phyloP scores from a whole-genome alignment of 169 alveolate species.

The Cryptosporidium tyzzeri region DNA sequence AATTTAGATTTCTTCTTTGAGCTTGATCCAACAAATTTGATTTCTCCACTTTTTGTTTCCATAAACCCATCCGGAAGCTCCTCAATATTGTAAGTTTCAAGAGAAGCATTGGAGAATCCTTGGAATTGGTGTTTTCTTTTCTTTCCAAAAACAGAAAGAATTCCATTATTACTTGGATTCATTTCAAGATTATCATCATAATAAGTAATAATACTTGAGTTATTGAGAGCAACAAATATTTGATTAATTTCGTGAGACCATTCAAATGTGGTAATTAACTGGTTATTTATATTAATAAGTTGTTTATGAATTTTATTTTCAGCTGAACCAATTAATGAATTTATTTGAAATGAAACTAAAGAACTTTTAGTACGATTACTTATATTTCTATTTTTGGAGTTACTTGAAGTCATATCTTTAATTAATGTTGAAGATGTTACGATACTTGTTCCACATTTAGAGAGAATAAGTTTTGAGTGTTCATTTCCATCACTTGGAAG shows the following conservation, averaged over 20 bases:
- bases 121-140: constrained; percentile 12
- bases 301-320: constrained; percentile 5
- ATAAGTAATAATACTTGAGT: constrained; percentile 19
- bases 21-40: constrained; percentile 43
- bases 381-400: neutral
- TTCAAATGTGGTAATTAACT: constrained; percentile 23
- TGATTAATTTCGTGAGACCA: constrained; percentile 70
- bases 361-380: neutral
- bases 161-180: constrained; percentile 58
- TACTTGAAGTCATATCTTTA: neutral
- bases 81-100: constrained; percentile 44
- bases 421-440: constrained; percentile 18
- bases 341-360: neutral
- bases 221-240: constrained; percentile 27
- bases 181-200: constrained; percentile 28
- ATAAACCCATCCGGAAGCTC: constrained; percentile 67
- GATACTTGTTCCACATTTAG: constrained; percentile 15
- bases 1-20: constrained; percentile 38
- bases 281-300: neutral
- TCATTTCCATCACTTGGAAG: constrained; percentile 36
- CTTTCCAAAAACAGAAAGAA: constrained; percentile 28
- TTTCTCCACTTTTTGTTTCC: constrained; percentile 72
- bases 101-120: constrained; percentile 37
- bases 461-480: constrained; percentile 6
- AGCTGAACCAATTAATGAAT: neutral